These are phyloP conservation scores for Brassica napus DNA, from an alignment of 345 rosid genomes.

Conservation along the genomic window Da-Ae NC_063439.1:25360001-25360500, in stretches of 20 bases:
- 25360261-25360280: background rate
- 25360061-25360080: background rate
- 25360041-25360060: slow-evolving; percentile 5
- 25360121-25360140: slow-evolving; percentile 5
- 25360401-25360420: background rate
- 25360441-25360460: background rate
- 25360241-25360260: background rate
- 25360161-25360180: background rate
- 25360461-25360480: background rate
- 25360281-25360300: background rate
- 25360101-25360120: background rate
- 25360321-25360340: background rate
- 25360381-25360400: background rate
- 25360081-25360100: slow-evolving; percentile 38
- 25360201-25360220: background rate
- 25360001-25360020: slow-evolving; percentile 22
- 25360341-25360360: background rate
- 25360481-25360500: background rate
- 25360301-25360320: background rate
- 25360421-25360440: background rate
- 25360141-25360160: slow-evolving; percentile 8
- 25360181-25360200: background rate
- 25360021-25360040: slow-evolving; percentile 38
- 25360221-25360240: background rate
- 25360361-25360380: background rate